Conservation (phyloP, 768 basidiomycete genomes). For the Lactarius evosmus region DNA sequence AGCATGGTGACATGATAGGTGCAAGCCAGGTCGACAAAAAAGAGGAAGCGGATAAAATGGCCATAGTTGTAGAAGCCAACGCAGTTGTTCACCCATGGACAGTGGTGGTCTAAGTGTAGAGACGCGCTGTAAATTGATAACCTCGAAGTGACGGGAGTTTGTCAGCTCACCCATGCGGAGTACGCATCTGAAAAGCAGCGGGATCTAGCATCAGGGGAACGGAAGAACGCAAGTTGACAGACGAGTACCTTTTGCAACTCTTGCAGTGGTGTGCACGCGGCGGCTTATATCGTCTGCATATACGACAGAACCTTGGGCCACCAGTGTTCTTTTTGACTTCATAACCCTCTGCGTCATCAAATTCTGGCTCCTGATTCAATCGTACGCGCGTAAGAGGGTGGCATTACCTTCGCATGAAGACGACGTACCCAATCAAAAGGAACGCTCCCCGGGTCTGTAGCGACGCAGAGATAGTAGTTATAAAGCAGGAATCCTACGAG, state of each 20-base stretch:
- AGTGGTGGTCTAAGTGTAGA: slow-evolving; percentile 68
- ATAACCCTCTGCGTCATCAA: slow-evolving; percentile 59
- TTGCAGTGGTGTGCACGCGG: slow-evolving; percentile 92
- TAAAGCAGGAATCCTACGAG: slow-evolving; percentile 75
- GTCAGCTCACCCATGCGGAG: slow-evolving; percentile 76
- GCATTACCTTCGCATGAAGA: not conserved
- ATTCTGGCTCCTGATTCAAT: slow-evolving; percentile 74
- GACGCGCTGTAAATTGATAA: not conserved
- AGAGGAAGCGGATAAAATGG: slow-evolving; percentile 86
- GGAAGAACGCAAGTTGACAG: not conserved
- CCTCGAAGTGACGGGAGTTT: not conserved
- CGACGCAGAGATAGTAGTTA: slow-evolving; percentile 86
- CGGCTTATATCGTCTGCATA: slow-evolving; percentile 82
- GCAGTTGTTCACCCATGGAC: slow-evolving; percentile 93
- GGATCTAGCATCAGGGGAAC: not conserved
- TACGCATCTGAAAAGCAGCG: slow-evolving; percentile 53
- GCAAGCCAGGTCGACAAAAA: slow-evolving; percentile 89
- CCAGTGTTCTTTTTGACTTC: slow-evolving; percentile 92
- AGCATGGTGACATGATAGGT: slow-evolving; percentile 86
- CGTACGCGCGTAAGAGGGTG: not conserved
- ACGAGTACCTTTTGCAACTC: slow-evolving; percentile 71
- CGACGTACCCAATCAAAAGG: slow-evolving; percentile 71
- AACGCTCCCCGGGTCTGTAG: slow-evolving; percentile 80
- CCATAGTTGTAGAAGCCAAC: slow-evolving; percentile 92
- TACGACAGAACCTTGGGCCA: slow-evolving; percentile 78